These are phyloP conservation scores for Boletus nobilissimus DNA, from an alignment of 1,284 basidiomycete species.

Conservation along the genomic window DNA sequence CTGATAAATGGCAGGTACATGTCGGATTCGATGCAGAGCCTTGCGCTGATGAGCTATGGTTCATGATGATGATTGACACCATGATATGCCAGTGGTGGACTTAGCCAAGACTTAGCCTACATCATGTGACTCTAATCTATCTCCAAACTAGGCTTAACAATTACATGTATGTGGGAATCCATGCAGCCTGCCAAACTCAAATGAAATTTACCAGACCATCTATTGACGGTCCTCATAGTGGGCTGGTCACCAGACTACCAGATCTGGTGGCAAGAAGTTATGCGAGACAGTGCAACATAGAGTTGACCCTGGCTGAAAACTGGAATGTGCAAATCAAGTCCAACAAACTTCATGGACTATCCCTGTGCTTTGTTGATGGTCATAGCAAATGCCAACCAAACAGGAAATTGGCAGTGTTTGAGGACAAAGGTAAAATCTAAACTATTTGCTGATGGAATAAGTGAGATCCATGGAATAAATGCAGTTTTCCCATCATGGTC, in stretches of 20 bases:
- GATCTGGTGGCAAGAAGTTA: no score
- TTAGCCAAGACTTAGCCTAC: no score
- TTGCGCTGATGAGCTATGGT: no score
- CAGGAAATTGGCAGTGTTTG: not conserved
- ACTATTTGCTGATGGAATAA: no score
- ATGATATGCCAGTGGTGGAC: no score
- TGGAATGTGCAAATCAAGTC: not conserved
- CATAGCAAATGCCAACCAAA: not conserved
- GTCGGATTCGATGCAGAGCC: no score
- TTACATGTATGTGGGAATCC: not conserved
- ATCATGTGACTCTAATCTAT: no score
- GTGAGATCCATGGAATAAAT: no score
- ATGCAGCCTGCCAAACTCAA: not conserved
- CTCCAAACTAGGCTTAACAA: no score
- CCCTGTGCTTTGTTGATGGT: not conserved
- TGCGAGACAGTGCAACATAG: not conserved
- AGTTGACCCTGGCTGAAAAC: not conserved
- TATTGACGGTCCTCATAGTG: not conserved
- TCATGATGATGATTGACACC: no score
- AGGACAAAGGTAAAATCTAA: not conserved
- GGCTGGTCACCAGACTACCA: not conserved
- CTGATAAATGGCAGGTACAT: no score
- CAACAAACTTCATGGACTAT: not conserved
- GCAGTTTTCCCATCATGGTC: no score
- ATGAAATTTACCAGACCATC: not conserved